Evolutionary conservation across 805 yeast genomes (phyloP).

Genomic region (Candida patagonica): DNA sequence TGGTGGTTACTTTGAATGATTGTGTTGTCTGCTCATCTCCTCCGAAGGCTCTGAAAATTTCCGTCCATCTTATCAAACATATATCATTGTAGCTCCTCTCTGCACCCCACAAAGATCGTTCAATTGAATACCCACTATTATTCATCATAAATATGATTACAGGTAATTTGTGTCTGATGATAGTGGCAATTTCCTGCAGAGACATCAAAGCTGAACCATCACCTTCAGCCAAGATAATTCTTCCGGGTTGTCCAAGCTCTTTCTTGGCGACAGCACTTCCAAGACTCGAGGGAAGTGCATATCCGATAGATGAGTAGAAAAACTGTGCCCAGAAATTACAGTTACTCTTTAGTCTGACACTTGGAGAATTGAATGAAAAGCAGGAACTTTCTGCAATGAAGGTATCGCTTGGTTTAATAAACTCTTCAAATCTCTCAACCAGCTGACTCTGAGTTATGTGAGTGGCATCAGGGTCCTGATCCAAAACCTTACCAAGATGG

Average conservation of each 20-base stretch:
- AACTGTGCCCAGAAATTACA: conserved; percentile 47
- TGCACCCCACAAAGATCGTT: conserved; percentile 77
- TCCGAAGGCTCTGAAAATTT: conserved; percentile 49
- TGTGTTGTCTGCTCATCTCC: conserved; percentile 20
- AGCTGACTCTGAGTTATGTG: conserved; percentile 35
- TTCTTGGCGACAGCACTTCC: conserved; percentile 71
- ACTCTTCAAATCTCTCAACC: conserved; percentile 23
- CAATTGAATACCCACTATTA: conserved; percentile 85
- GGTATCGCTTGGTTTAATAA: conserved; percentile 53
- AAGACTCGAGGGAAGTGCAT: conserved; percentile 76
- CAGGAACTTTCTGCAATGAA: conserved; percentile 80
- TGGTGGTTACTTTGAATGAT: conserved; percentile 30
- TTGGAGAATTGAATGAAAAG: conserved; percentile 67
- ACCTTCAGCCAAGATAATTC: conserved; percentile 72
- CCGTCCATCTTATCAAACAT: conserved; percentile 62
- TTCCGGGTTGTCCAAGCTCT: conserved; percentile 32
- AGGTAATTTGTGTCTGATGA: conserved; percentile 46
- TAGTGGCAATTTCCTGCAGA: conserved; percentile 68
- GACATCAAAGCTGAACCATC: conserved; percentile 97
- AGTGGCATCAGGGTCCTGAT: conserved; percentile 14
- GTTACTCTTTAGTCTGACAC: conserved; percentile 49
- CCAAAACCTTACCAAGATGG: conserved; percentile 21
- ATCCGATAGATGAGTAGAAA: conserved; percentile 80
- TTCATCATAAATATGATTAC: conserved; percentile 71
- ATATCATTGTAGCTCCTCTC: conserved; percentile 72